Evolutionary conservation across 2,329 filamentous ascomycete genomes (phyloP).

Genomic region (Botryotinia calthae): DNA sequence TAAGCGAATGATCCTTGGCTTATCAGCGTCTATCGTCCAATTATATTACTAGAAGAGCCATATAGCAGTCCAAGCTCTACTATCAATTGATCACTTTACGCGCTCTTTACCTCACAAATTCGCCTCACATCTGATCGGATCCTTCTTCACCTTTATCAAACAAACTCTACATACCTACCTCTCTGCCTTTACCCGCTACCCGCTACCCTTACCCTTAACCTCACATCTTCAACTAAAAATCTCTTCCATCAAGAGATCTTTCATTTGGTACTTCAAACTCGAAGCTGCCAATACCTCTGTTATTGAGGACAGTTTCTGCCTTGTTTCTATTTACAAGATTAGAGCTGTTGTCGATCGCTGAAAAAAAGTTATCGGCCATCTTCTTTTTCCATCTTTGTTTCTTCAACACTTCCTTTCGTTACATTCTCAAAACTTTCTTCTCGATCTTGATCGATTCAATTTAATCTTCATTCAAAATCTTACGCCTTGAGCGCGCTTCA

Average conservation of each 20-base stretch:
- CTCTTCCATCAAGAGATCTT: slow-evolving; percentile 1
- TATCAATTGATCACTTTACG: neutral
- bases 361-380: slow-evolving; percentile 9
- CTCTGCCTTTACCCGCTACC: neutral
- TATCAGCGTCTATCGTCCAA: slow-evolving; percentile 1
- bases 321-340: slow-evolving; percentile 18
- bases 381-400: slow-evolving; percentile 14
- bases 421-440: slow-evolving; percentile 16
- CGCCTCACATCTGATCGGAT: neutral
- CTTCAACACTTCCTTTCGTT: slow-evolving; percentile 20
- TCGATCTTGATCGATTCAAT: slow-evolving; percentile 32
- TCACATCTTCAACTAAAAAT: neutral
- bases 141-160: neutral
- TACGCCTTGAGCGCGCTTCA: slow-evolving; percentile 37
- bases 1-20: neutral
- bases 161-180: neutral
- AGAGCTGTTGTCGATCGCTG: slow-evolving; percentile 20
- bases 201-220: slow-evolving; percentile 3
- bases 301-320: slow-evolving; percentile 18
- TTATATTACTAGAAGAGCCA: neutral
- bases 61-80: neutral
- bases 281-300: slow-evolving; percentile 6
- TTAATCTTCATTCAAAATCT: slow-evolving; percentile 28
- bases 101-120: slow-evolving; percentile 1
- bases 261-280: slow-evolving; percentile 6